Percentiles rank a stretch among this genome's conserved stretches.
phyloP scores from a whole-genome alignment of 495 filamentous ascomycete genomes.

The Evernia prunastri region DNA sequence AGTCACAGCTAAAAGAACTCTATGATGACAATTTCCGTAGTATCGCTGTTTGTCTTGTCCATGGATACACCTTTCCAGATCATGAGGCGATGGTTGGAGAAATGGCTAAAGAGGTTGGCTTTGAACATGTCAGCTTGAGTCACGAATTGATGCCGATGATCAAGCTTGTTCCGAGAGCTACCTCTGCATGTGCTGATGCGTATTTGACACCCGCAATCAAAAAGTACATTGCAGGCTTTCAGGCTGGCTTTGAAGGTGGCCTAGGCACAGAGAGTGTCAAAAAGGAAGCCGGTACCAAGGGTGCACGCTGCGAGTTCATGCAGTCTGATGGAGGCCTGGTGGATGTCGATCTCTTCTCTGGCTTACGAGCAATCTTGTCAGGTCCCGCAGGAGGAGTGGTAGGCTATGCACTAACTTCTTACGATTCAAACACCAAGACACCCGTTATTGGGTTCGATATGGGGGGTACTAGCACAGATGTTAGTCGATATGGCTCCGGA shows the following conservation, averaged over 20 bases:
- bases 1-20: slow-evolving; percentile 38
- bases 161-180: slow-evolving; percentile 66
- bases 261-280: slow-evolving; percentile 42
- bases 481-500: slow-evolving; percentile 81
- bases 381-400: slow-evolving; percentile 69
- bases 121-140: slow-evolving; percentile 53
- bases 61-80: slow-evolving; percentile 50
- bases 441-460: slow-evolving; percentile 98
- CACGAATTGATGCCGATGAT: slow-evolving; percentile 79
- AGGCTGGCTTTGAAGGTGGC: slow-evolving; percentile 51
- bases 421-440: slow-evolving; percentile 75
- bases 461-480: slow-evolving; percentile 92
- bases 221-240: slow-evolving; percentile 89
- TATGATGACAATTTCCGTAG: slow-evolving; percentile 42
- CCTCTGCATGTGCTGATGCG: slow-evolving; percentile 89
- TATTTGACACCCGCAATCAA: slow-evolving; percentile 95
- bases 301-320: slow-evolving; percentile 49
- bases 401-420: slow-evolving; percentile 89
- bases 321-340: slow-evolving; percentile 52
- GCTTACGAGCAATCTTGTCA: slow-evolving; percentile 52
- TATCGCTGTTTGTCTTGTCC: slow-evolving; percentile 48
- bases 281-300: slow-evolving; percentile 57
- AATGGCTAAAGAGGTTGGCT: slow-evolving; percentile 43
- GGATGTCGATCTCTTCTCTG: slow-evolving; percentile 51
- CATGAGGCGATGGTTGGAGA: slow-evolving; percentile 46